Percentiles rank a stretch among this genome's conserved stretches.
phyloP scores from a whole-genome alignment of 2,329 filamentous ascomycete species.

The Aspergillus terreus region DNA sequence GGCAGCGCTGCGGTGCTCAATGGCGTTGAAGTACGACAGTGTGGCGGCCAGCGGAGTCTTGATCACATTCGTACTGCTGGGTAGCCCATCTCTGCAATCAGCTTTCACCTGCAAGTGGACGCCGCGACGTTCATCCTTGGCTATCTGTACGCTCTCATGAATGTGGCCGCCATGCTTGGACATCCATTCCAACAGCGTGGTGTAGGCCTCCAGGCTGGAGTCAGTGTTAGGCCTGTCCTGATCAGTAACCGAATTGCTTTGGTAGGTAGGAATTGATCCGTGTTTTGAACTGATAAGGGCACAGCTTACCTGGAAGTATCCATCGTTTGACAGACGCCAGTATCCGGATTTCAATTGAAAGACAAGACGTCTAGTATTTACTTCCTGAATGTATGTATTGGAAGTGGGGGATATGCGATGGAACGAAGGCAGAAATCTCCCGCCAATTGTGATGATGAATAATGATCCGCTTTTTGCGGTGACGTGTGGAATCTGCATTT shows the following conservation, averaged over 20 bases:
- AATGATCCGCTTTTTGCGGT: not conserved
- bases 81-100: slow-evolving; percentile 21
- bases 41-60: slow-evolving; percentile 32
- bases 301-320: not conserved
- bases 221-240: slow-evolving; percentile 5
- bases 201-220: slow-evolving; percentile 22
- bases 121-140: slow-evolving; percentile 30
- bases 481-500: not conserved
- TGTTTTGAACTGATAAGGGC: not conserved
- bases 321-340: not conserved
- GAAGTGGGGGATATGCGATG: not conserved
- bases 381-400: not conserved
- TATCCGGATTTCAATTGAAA: too few species aligned
- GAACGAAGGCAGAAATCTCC: not conserved
- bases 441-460: not conserved
- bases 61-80: slow-evolving; percentile 31
- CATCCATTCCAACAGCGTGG: slow-evolving; percentile 31
- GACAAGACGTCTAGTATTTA: not conserved
- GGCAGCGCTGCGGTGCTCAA: slow-evolving; percentile 18
- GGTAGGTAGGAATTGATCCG: not conserved
- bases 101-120: slow-evolving; percentile 34
- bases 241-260: slow-evolving; percentile 7
- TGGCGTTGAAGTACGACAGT: slow-evolving; percentile 37
- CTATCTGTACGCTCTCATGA: slow-evolving; percentile 30
- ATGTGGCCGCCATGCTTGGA: slow-evolving; percentile 28